These are phyloP conservation scores for Chloranthus sessilifolius DNA, from an alignment of 164 flowering plant genomes.

Conservation along the genomic window DNA sequence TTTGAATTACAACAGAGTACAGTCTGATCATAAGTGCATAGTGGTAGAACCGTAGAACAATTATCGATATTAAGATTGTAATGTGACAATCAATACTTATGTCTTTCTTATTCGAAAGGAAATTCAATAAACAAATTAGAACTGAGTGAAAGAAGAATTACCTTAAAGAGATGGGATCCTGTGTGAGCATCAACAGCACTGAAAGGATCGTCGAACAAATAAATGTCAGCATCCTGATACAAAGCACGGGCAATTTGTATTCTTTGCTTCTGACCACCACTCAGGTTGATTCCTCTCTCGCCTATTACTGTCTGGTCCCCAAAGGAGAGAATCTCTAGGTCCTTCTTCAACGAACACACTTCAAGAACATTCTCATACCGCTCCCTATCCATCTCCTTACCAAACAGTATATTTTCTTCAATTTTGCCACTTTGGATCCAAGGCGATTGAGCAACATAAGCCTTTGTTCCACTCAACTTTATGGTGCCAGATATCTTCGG, in stretches of 20 bases:
- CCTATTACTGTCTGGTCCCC: conserved; percentile 88
- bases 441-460: conserved; percentile 83
- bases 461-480: conserved; percentile 54
- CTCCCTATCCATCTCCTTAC: conserved; percentile 67
- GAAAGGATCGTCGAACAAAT: conserved; percentile 86
- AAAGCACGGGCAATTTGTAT: conserved; percentile 86
- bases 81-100: too few species aligned
- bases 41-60: too few species aligned
- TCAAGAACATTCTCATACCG: conserved; percentile 68
- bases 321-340: conserved; percentile 63
- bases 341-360: conserved; percentile 74
- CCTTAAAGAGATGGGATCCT: conserved; percentile 79
- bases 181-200: conserved; percentile 97
- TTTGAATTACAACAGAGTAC: too few species aligned
- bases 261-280: conserved; percentile 94
- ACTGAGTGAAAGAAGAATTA: conserved; percentile 13
- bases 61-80: too few species aligned
- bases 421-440: conserved; percentile 92
- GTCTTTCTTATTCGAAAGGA: too few species aligned
- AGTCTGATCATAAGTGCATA: too few species aligned
- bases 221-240: conserved; percentile 83
- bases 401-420: conserved; percentile 80
- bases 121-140: too few species aligned
- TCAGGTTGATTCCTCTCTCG: conserved; percentile 86
- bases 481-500: conserved; percentile 38